phyloP scores from a whole-genome alignment of 2,329 filamentous ascomycete species.

The Polychaeton citri region DNA sequence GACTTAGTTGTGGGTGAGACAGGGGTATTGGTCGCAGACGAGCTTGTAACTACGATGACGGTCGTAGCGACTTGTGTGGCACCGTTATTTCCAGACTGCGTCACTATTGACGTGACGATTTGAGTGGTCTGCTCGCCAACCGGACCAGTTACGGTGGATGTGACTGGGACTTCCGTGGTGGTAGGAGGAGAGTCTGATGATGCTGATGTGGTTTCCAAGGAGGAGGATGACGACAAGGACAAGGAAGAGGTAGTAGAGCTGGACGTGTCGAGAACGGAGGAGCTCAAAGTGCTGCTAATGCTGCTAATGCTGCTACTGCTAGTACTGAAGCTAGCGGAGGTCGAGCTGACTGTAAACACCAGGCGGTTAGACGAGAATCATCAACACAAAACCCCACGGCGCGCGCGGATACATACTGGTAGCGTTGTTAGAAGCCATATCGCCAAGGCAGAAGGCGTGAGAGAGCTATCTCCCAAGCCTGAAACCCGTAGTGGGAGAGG shows the following conservation, averaged over 20 bases:
- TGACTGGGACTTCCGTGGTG: slow-evolving; percentile 6
- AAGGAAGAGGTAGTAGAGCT: slow-evolving; percentile 9
- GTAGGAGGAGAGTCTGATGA: slow-evolving; percentile 4
- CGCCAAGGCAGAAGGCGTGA: too few species aligned
- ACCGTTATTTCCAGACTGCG: slow-evolving; percentile 5
- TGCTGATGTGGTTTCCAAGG: slow-evolving; percentile 5
- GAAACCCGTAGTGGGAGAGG: too few species aligned
- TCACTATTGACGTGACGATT: slow-evolving; percentile 12
- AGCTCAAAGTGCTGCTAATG: background rate
- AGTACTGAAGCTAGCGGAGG: too few species aligned
- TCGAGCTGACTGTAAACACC: too few species aligned
- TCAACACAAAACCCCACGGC: too few species aligned
- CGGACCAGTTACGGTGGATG: slow-evolving; percentile 9
- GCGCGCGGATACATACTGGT: too few species aligned
- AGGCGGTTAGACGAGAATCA: too few species aligned
- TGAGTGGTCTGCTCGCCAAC: slow-evolving; percentile 10
- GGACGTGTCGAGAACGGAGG: slow-evolving; percentile 5
- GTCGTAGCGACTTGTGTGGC: slow-evolving; percentile 7
- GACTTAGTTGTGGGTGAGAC: background rate
- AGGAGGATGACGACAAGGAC: slow-evolving; percentile 4
- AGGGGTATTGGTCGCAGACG: background rate
- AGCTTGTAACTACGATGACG: slow-evolving; percentile 11
- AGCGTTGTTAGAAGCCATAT: too few species aligned
- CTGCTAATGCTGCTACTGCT: too few species aligned
- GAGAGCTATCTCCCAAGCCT: too few species aligned